phyloP scores from a whole-genome alignment of 163 green algal genomes.

The Prototheca wickerhamii region DNA sequence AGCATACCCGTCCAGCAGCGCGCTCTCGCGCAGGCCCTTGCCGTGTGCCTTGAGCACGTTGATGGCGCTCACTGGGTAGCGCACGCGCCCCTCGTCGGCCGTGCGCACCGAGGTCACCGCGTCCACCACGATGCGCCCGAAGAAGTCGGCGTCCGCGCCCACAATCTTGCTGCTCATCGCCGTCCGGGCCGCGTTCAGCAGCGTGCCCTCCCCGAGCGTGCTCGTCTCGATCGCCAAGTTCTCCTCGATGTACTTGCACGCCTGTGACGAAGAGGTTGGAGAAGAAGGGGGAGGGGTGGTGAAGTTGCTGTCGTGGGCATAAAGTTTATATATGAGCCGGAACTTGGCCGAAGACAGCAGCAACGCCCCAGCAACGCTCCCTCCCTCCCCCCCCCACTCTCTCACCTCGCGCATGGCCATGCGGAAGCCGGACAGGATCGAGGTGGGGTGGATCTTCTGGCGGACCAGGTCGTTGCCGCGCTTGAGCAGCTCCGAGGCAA shows the following conservation, averaged over 20 bases:
- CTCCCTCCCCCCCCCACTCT: no score
- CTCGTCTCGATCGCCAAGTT: conserved; percentile 69
- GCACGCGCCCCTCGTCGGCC: conserved; percentile 16
- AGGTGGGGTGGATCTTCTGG: conserved; percentile 95
- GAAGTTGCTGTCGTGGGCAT: neutral
- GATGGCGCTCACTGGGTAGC: conserved; percentile 90
- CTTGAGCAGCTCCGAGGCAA: conserved; percentile 94
- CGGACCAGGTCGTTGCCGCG: conserved; percentile 90
- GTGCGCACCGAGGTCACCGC: conserved; percentile 35
- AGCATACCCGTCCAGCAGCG: conserved; percentile 87
- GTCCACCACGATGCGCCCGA: conserved; percentile 84
- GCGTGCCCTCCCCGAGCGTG: conserved; percentile 66
- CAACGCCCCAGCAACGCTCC: no score
- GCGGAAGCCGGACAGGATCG: conserved; percentile 94
- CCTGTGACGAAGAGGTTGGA: conserved; percentile 29
- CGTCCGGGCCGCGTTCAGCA: conserved; percentile 85
- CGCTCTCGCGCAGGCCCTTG: conserved; percentile 76
- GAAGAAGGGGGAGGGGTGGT: neutral
- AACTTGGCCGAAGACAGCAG: neutral
- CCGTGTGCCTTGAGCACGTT: conserved; percentile 98
- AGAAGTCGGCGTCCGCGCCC: conserved; percentile 84
- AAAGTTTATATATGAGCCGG: no score
- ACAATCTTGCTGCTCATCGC: conserved; percentile 93
- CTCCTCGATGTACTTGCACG: conserved; percentile 89
- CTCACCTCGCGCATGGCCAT: conserved; percentile 90